phyloP scores from a whole-genome alignment of 768 basidiomycete genomes.

The Heimioporus sp. region DNA sequence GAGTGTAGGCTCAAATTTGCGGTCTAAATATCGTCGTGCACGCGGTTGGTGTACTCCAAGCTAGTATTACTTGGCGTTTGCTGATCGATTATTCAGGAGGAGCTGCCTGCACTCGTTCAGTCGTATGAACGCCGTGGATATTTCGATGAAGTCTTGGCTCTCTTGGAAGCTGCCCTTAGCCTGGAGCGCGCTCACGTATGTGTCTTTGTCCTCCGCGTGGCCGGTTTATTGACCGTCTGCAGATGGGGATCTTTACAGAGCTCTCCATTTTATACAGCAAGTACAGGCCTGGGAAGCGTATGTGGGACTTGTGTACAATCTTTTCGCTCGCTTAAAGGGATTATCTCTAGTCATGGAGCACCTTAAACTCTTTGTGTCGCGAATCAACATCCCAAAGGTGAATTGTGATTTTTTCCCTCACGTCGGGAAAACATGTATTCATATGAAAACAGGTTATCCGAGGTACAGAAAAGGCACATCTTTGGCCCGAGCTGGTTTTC shows the following conservation, averaged over 20 bases:
- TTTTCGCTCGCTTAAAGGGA: conserved; percentile 1
- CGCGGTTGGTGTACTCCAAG: conserved; percentile 42
- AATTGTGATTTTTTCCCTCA: not conserved
- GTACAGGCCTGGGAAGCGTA: conserved; percentile 89
- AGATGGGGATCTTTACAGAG: conserved; percentile 99
- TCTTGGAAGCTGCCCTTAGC: conserved; percentile 94
- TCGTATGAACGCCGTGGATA: conserved; percentile 89
- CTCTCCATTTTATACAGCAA: conserved; percentile 91
- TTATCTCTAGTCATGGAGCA: conserved; percentile 87
- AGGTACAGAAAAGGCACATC: conserved; percentile 92
- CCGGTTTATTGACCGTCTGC: conserved; percentile 15
- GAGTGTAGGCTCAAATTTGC: conserved; percentile 86
- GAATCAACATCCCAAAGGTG: conserved; percentile 97
- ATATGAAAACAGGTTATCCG: conserved; percentile 67
- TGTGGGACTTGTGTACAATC: conserved; percentile 28
- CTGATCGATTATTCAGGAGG: conserved; percentile 51
- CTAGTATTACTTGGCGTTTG: conserved; percentile 4
- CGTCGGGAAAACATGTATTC: not conserved
- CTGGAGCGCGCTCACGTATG: conserved; percentile 90
- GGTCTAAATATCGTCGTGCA: conserved; percentile 98
- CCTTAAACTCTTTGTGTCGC: conserved; percentile 90
- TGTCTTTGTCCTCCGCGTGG: conserved; percentile 2
- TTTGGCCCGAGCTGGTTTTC: conserved; percentile 99
- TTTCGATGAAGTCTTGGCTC: conserved; percentile 89
- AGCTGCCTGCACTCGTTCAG: conserved; percentile 68